Percentiles rank a stretch among this genome's conserved stretches.
These are phyloP conservation scores for Diaporthe citri DNA, from an alignment of 2,329 filamentous ascomycete species.

Conservation along the genomic window DNA sequence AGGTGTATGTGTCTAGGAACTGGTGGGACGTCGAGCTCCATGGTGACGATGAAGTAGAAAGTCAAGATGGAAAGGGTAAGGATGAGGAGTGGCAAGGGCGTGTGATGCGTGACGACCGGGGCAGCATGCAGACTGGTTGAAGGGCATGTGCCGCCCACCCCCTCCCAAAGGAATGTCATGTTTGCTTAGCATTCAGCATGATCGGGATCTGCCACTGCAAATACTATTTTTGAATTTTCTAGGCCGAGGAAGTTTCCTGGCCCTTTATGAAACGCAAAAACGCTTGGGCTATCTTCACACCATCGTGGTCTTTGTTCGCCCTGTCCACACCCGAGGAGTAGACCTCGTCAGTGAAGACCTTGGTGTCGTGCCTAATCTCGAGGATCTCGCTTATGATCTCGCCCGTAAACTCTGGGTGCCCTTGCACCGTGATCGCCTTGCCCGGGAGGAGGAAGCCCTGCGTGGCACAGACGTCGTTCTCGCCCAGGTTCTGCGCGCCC, in stretches of 20 bases:
- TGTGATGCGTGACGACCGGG: neutral
- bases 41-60: constrained; percentile 42
- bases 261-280: constrained; percentile 82
- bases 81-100: neutral
- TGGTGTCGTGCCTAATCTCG: constrained; percentile 71
- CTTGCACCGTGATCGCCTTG: constrained; percentile 82
- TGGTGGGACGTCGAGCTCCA: constrained; percentile 55
- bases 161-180: too few species aligned
- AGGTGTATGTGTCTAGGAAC: constrained; percentile 32
- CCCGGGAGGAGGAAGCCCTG: constrained; percentile 82
- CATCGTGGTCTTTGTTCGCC: constrained; percentile 79
- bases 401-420: constrained; percentile 85
- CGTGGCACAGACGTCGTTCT: constrained; percentile 76
- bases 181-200: neutral
- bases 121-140: neutral
- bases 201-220: neutral
- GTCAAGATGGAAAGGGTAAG: neutral
- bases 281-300: constrained; percentile 77
- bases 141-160: neutral
- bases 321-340: constrained; percentile 77
- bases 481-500: constrained; percentile 73
- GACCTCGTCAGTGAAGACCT: constrained; percentile 77
- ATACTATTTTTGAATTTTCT: constrained; percentile 7
- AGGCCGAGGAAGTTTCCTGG: constrained; percentile 36
- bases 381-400: constrained; percentile 79